Conservation (phyloP, 805 yeast species). For the Pichia californica region DNA sequence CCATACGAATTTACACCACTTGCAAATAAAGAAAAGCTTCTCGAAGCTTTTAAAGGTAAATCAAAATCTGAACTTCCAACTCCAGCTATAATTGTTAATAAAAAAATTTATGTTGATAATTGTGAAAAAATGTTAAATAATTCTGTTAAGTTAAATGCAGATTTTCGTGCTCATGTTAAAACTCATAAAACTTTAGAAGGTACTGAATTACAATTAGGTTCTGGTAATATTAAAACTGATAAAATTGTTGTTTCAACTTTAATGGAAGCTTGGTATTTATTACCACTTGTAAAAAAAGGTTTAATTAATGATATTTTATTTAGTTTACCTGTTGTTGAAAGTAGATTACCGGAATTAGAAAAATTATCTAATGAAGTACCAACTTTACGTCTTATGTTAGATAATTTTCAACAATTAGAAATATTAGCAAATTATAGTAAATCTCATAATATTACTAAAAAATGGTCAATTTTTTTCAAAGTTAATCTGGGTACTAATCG, state of each 20-base stretch:
- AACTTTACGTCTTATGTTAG: slow-evolving; percentile 47
- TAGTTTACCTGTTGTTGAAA: slow-evolving; percentile 53
- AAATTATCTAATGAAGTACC: slow-evolving; percentile 37
- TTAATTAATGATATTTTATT: slow-evolving; percentile 41
- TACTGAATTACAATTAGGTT: slow-evolving; percentile 45
- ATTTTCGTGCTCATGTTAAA: slow-evolving; percentile 64
- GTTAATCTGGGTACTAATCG: slow-evolving; percentile 66
- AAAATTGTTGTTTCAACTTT: slow-evolving; percentile 64
- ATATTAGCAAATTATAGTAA: slow-evolving; percentile 35
- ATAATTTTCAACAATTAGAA: slow-evolving; percentile 50
- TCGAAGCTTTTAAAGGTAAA: slow-evolving; percentile 35
- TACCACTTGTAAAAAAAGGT: slow-evolving; percentile 14
- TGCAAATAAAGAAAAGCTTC: slow-evolving; percentile 20
- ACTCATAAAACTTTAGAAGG: slow-evolving; percentile 70
- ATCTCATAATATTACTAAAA: slow-evolving; percentile 19
- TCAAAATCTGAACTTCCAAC: slow-evolving; percentile 41
- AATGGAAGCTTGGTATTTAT: slow-evolving; percentile 61
- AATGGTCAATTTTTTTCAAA: slow-evolving; percentile 64
- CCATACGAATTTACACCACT: slow-evolving; percentile 18
- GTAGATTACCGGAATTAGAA: slow-evolving; percentile 42
- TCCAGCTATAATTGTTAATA: slow-evolving; percentile 50
- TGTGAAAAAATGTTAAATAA: slow-evolving; percentile 43
- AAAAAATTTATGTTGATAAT: slow-evolving; percentile 35
- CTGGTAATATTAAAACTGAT: slow-evolving; percentile 34
- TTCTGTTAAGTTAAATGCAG: slow-evolving; percentile 32